Base-by-base conservation (phyloP, 192 early-diverging fungal genomes). In the Spizellomyces punctatus region DNA sequence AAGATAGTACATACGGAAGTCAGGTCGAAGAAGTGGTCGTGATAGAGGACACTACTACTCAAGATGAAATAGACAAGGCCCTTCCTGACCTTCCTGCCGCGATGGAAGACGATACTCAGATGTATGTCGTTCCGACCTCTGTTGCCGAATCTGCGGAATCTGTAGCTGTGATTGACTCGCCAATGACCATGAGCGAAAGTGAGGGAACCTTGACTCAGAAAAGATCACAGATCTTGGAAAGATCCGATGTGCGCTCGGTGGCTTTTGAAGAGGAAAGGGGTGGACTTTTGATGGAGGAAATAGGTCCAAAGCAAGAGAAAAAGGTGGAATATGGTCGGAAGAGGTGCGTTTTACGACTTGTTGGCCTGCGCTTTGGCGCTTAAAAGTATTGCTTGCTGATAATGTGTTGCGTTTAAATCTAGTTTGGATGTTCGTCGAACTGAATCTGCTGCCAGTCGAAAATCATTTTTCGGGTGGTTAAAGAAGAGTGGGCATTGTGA, bases 281-380 rank as follows among this genome's bases (percentile, higher is more conserved):
- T 0, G 60, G 17, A 16, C 60, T 41, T 41, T 16, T 62, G 19
- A 17, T 62, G 6, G 36, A 62, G 12, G 36, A 22, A 17, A 36
- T 36, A 3, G 27, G 27, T 36, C 27, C 27, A 36, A 36, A 36
- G 27, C 27, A 36, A 36, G 41, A 62, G 19, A 65, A 48, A n/a
- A 46, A 65, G 45, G 52, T 71, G 46, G 69, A 71, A 41, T 72
- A 72, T 47, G 65, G 64, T 27, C 72, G 72, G n/a, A 74, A 74
- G 58, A 36, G 27, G 27, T 36, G 27, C 3, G 27, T 36, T 36
- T 2, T 36, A 36, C 27, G 27, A 36, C 27, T 36, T 36, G 27
- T 36, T 36, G 27, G 27, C 27, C 27, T 36, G n/a, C 27, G 27
- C 27, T 36, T 36, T 3, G 27, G 3, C 27, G 27, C 27, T 3